Base-by-base conservation (phyloP, 139 green algal species). In the Zygnema circumcarinatum region DNA sequence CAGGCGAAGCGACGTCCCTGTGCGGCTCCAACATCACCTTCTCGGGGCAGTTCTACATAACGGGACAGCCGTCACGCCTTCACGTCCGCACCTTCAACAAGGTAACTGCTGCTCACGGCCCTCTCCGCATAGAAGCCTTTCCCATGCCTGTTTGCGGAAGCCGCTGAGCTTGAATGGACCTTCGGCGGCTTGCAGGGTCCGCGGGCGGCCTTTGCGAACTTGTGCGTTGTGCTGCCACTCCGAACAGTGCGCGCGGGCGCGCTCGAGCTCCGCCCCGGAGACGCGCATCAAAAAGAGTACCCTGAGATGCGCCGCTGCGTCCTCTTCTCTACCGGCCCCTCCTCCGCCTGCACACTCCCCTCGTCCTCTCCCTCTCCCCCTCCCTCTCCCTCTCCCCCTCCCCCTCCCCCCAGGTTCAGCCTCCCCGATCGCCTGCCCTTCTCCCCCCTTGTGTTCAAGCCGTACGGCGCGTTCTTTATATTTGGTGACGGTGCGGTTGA, bases 1-100 rank as follows among this genome's bases (percentile, higher is more conserved):
- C 21, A 36, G 76, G 76, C 76, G 76, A 21, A 32, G 38, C 22
- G 35, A 42, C 29, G 35, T 81, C 54, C 2, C 32, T 81, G 74
- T 84, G 76, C 76, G 11, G 47, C 11, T 29, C 39, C 21, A 36
- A 84, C 39, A 36, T 16, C 47, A 16, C 33, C 11, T 22, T 67
- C 11, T 33, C 67, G 35, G 29, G 7, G 21, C 76, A 84, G 35
- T 84, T 84, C 39, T 84, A 84, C 39, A 33, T 73, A 22, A 72
- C 38, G 2, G 22, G 39, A 32, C 38, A 72, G 76, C 21, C 41
- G 35, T 11, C 76, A 22, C 38, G 31, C 21, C 38, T 84, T 33
- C 76, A 84, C 76, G 39, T 84, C 39, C 76, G 76, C 76, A 84
- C 35, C 38, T 84, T 84, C 76, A 54, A 84, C 36, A 29, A 42